Base-by-base conservation (phyloP, 2,329 filamentous ascomycete species). In the Penicillium sp. region DNA sequence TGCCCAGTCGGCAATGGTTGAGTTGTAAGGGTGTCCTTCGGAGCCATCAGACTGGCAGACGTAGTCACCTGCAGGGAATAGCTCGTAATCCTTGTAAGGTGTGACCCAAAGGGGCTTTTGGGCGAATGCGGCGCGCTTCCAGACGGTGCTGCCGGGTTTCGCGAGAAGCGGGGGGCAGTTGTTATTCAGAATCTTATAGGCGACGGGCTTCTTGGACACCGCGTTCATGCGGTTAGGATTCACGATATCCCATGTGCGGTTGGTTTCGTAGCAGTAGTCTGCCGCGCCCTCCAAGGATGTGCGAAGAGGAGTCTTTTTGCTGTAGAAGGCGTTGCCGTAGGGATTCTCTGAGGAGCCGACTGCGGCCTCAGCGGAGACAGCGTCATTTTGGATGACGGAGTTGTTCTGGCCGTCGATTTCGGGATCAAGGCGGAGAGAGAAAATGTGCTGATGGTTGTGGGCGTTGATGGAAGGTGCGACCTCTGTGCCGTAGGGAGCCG, bases 401-500 rank as follows among this genome's bases (percentile, higher is more conserved):
- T 96, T 96, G 62, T 86, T 81, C 1, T 85, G 82, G 0, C 91
- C 91, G 68, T 96, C 91, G 53, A 96, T 83, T 67, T 91, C 92
- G 26, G 91, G 84, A 68, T 96, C 89, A 47, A 96, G 78, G 40
- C 91, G 89, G 47, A 96, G 78, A 67, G 90, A 95, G 82, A 96
- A 96, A 30, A 96, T 81, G 73, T 96, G 91, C 73, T 96, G 91
- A 74, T 96, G 91, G 77, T 96, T 96, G 76, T 96, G 91, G 1
- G 91, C 91, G 66, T 94, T 94, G 68, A 96, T 90, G 42, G 88
- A 85, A 0, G 89, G 88, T 64, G 92, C 92, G 5, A 96, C 91
- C 71, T 95, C 86, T 0, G 91, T 95, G 55, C 91, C 91, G 88
- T 89, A 96, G 49, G 89, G 90, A 16, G 87, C 79, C 2, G 88